Percentiles rank a stretch among this genome's conserved stretches.
Evolutionary conservation across 1,284 basidiomycete species (phyloP).

Genomic region (Fomitopsis palustris): DNA sequence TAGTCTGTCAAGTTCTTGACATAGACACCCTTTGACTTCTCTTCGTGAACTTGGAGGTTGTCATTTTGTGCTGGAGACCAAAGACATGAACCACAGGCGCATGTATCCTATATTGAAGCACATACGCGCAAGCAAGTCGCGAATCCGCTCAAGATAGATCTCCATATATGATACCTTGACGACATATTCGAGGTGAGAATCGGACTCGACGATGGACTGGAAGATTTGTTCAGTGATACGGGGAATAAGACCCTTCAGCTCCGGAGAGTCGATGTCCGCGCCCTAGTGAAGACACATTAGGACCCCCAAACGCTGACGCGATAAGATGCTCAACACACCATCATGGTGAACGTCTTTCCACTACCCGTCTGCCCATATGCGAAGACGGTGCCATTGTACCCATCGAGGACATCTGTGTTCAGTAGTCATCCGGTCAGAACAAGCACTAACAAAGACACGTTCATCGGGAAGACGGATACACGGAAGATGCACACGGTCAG

Average conservation of each 20-base stretch:
- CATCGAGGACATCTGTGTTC: slow-evolving; percentile 88
- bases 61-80: slow-evolving; percentile 85
- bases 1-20: slow-evolving; percentile 98
- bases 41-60: slow-evolving; percentile 98
- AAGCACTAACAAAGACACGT: background rate
- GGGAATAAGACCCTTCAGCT: slow-evolving; percentile 95
- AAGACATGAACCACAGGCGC: background rate
- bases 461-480: background rate
- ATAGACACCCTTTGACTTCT: slow-evolving; percentile 96
- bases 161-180: slow-evolving; percentile 99
- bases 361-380: slow-evolving; percentile 99
- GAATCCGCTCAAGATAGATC: slow-evolving; percentile 96
- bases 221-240: slow-evolving; percentile 99
- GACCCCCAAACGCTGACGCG: slow-evolving; percentile 12
- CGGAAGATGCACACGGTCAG: background rate
- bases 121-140: slow-evolving; percentile 94
- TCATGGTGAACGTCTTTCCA: slow-evolving; percentile 97
- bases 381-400: slow-evolving; percentile 98
- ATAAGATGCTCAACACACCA: slow-evolving; percentile 50
- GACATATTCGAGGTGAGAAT: slow-evolving; percentile 94
- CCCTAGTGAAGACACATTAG: slow-evolving; percentile 59
- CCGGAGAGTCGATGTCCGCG: slow-evolving; percentile 91
- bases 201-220: slow-evolving; percentile 93
- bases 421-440: slow-evolving; percentile 8
- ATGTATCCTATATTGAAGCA: slow-evolving; percentile 17